Percentiles rank a stretch among this genome's conserved stretches.
Conservation (phyloP, 441 rosid genomes). For the Gossypium lobatum region DNA sequence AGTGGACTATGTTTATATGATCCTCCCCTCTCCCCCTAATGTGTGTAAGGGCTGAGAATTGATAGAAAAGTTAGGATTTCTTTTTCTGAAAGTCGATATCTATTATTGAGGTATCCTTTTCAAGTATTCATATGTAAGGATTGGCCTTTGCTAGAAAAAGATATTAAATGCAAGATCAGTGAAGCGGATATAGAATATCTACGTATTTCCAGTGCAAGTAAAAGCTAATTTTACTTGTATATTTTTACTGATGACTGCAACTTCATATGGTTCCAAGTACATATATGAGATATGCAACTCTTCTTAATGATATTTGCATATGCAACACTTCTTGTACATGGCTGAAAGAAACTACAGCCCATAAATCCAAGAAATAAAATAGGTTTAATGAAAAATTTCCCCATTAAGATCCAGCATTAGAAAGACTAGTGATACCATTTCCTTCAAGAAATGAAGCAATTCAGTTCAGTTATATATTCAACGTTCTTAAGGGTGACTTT, state of each 20-base stretch:
- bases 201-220: too few species aligned
- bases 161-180: too few species aligned
- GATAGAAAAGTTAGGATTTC: conserved; percentile 1
- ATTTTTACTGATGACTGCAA: not conserved
- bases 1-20: not conserved
- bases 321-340: not conserved
- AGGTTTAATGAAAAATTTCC: not conserved
- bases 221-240: not conserved
- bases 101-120: too few species aligned
- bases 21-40: not conserved
- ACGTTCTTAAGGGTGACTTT: not conserved
- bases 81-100: not conserved
- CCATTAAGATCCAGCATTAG: not conserved
- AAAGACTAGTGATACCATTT: not conserved
- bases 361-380: not conserved
- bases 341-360: not conserved
- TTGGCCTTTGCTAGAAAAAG: too few species aligned
- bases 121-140: too few species aligned
- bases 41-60: conserved; percentile 10
- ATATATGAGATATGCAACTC: not conserved
- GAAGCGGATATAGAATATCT: too few species aligned
- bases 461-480: not conserved
- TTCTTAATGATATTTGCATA: not conserved
- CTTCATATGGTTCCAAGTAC: not conserved
- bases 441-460: not conserved